Base-by-base conservation (phyloP, 345 rosid species). In the Lenwebbia sp. region DNA sequence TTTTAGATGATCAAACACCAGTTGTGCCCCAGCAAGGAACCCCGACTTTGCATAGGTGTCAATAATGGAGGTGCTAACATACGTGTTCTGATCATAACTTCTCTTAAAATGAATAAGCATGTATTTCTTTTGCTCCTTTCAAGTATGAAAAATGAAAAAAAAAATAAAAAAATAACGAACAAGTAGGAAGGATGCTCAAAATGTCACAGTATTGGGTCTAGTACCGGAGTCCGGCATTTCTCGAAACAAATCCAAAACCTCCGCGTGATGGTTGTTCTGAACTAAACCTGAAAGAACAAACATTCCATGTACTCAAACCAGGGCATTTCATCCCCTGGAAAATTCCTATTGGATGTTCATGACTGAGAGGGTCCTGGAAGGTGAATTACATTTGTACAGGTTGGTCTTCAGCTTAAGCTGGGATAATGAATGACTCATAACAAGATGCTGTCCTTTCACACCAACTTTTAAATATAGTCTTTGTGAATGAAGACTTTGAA, bases 11-110 rank as follows among this genome's bases (percentile, higher is more conserved):
- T 94, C 91, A 87, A 95, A 94, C 86, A 93, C 92, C 84, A 3
- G 82, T 88, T 85, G 92, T 82, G 99, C 94, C 83, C 94, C 95
- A 62, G 3, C 23, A 62, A 95, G 91, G 91, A 83, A 93, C 54
- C 99, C 98, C 40, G 91, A 86, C 87, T 95, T 95, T 56, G 95
- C 96, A 86, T 93, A 96, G 82, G 90, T 88, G 86, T 95, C 98
- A 50, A 95, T 92, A 47, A 93, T 89, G 53, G 98, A 94, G 85
- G 98, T 94, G 2, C 92, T 88, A 81, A 95, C 95, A 81, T 93
- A 95, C 22, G 95, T 90, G 62, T 92, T 94, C 37, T 37, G 26
- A 78, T 92, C 94, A 86, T 83, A 91, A 51, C 88, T 87, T 50
- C 91, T 93, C 91, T 90, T 94, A 70, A 94, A 86, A 44, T 40